Conservation (phyloP, 1,284 basidiomycete species). For the Rhodotorula sp. region DNA sequence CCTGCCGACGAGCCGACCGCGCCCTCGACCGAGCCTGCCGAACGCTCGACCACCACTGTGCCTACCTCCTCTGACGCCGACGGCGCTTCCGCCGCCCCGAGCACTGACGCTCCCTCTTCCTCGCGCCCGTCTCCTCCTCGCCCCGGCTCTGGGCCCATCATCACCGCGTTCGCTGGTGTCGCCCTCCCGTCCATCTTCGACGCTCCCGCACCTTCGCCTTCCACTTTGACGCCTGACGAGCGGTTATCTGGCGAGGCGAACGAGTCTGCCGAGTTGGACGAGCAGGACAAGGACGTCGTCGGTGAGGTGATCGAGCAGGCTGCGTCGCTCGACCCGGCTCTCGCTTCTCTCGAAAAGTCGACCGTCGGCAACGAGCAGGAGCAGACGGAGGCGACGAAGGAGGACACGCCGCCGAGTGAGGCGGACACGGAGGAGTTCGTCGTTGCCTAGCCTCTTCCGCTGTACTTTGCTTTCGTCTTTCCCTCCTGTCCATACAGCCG, state of each 20-base stretch:
- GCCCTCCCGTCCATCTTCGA: too few species aligned
- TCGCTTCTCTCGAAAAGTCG: not conserved
- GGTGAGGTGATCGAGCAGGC: not conserved
- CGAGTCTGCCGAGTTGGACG: not conserved
- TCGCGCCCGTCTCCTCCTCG: too few species aligned
- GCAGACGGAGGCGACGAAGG: not conserved
- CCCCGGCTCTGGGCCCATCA: too few species aligned
- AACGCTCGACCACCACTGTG: too few species aligned
- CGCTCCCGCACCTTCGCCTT: not conserved
- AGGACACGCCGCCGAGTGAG: conserved; percentile 3
- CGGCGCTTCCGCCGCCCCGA: too few species aligned
- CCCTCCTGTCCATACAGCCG: not conserved
- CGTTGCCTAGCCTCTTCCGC: not conserved
- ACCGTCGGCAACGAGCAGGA: not conserved
- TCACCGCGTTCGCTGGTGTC: too few species aligned
- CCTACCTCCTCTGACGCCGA: too few species aligned
- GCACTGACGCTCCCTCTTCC: too few species aligned
- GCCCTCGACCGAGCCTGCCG: too few species aligned
- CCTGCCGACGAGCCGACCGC: not conserved
- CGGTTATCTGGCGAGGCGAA: not conserved
- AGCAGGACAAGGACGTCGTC: not conserved
- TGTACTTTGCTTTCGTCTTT: not conserved
- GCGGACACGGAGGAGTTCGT: conserved; percentile 19
- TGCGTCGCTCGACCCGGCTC: not conserved
- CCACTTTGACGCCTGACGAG: not conserved